Evolutionary conservation across 2,329 filamentous ascomycete species (phyloP).

Genomic region (Keithomyces neogunnii): DNA sequence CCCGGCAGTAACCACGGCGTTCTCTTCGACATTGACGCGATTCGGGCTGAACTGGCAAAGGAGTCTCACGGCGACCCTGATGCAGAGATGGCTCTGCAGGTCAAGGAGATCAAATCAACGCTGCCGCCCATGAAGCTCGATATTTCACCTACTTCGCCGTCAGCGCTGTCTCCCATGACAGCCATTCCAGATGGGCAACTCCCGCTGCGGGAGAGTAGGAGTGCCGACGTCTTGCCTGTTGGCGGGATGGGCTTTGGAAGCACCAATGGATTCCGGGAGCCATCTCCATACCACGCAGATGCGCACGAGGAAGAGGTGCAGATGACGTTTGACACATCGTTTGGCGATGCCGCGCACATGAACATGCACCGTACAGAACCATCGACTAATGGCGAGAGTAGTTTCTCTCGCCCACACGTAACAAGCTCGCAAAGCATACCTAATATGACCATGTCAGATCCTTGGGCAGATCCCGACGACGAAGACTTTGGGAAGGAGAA

Average conservation of each 20-base stretch:
- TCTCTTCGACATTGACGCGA: conserved; percentile 92
- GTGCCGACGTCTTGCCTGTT: conserved; percentile 29
- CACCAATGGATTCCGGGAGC: conserved; percentile 8
- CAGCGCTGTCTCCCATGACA: conserved; percentile 13
- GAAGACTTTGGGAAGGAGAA: conserved; percentile 64
- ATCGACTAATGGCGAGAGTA: conserved; percentile 21
- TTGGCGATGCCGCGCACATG: conserved; percentile 28
- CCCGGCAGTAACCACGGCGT: conserved; percentile 53
- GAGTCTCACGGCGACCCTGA: conserved; percentile 47
- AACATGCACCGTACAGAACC: conserved; percentile 8
- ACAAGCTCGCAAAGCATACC: conserved; percentile 40
- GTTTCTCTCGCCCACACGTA: conserved; percentile 16
- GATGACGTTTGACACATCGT: conserved; percentile 66
- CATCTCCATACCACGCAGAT: conserved; percentile 18
- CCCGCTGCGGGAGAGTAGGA: conserved; percentile 36
- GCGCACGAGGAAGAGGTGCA: conserved; percentile 44
- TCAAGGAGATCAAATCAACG: conserved; percentile 79
- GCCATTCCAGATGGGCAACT: conserved; percentile 11
- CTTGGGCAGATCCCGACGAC: conserved; percentile 63
- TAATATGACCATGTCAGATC: conserved; percentile 44
- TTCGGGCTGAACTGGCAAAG: conserved; percentile 72
- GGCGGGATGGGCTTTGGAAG: conserved; percentile 7
- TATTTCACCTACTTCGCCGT: conserved; percentile 29
- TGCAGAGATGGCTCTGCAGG: conserved; percentile 41
- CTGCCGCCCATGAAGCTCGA: conserved; percentile 84